A percentile compares a stretch with the other conserved stretches of the same genome.
These are phyloP conservation scores for Penicillium alfredii DNA, from an alignment of 495 filamentous ascomycete genomes.

Conservation along the genomic window DNA sequence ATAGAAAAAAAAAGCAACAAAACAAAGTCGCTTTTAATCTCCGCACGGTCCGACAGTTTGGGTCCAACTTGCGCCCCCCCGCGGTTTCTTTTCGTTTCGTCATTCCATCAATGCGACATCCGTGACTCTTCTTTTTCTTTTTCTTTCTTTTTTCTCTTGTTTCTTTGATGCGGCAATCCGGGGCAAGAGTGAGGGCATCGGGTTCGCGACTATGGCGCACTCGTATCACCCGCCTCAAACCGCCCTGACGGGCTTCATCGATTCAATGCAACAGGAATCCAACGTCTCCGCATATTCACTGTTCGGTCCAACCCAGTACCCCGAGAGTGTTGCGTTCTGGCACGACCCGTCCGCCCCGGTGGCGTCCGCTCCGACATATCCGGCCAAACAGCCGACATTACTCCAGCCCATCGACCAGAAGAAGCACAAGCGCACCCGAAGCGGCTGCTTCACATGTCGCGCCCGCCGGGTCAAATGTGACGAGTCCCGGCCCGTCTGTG, in stretches of 20 bases:
- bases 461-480: slow-evolving; percentile 90
- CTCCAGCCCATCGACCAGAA: slow-evolving; percentile 58
- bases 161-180: slow-evolving; percentile 8
- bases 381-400: slow-evolving; percentile 26
- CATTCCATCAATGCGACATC: slow-evolving; percentile 1
- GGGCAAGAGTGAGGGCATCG: too few relatives aligned
- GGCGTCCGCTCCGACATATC: slow-evolving; percentile 22
- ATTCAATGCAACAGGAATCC: slow-evolving; percentile 26
- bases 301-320: slow-evolving; percentile 33
- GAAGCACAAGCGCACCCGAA: slow-evolving; percentile 89
- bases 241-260: slow-evolving; percentile 27
- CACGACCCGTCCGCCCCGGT: slow-evolving; percentile 28
- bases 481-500: slow-evolving; percentile 79
- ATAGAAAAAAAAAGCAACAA: neutral
- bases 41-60: slow-evolving; percentile 21
- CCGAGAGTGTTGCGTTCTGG: slow-evolving; percentile 42
- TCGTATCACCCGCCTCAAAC: slow-evolving; percentile 31
- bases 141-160: neutral
- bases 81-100: slow-evolving; percentile 1
- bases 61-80: slow-evolving; percentile 16
- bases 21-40: slow-evolving; percentile 15
- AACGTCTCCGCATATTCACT: slow-evolving; percentile 32
- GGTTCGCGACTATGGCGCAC: slow-evolving; percentile 34
- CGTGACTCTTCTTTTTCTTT: slow-evolving; percentile 3
- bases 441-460: slow-evolving; percentile 92